Base-by-base conservation (phyloP, 192 early-diverging fungal genomes). In the Chytriomyces hyalinus region DNA sequence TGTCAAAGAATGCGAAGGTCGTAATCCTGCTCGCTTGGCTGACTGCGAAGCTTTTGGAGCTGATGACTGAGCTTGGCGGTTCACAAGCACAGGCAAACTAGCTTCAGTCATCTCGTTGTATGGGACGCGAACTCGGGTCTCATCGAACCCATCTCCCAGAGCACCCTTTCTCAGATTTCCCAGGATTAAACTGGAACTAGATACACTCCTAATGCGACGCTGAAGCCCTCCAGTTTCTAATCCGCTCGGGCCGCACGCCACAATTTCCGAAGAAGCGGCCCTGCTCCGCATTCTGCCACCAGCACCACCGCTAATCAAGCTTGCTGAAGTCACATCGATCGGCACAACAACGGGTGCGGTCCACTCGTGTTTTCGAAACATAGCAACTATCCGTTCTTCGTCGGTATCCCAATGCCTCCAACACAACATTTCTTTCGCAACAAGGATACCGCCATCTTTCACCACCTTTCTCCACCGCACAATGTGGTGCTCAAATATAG, bases 321-420 rank as follows among this genome's bases (percentile, higher is more conserved):
- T 22, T n/a, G 15, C 57, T 22, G 57, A 59, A 22, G 17, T 59
- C 10, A 65, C n/a, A 15, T 26, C 63, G 26, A 65, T 13, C 13
- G 63, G 36, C 11, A 26, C 36, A 11, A 36, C 6, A 11, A 36
- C 63, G 45, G 88, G 88, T 13, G 88, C 82, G 4, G 88, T 90
- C n/a, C 83, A 79, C 49, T 82, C 88, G 22, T 75, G 69, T n/a
- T 74, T 45, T 36, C 86, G 80, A 65, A 93, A 93, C 73, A 93
- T 64, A 44, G 84, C 68, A 43, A 78, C 78, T 48, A 91, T 80
- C 17, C 92, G 81, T 57, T 93, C 91, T 60, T 78, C 65, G 6
- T 93, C 91, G 10, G 86, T 84, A 26, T 86, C 84, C 92, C 92
- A 93, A 81, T 93, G 92, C 3, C 92, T 83, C 49, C 80, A 78